These are phyloP conservation scores for Saraca asoca DNA, from an alignment of 331 rosid species.

Conservation along the genomic window DNA sequence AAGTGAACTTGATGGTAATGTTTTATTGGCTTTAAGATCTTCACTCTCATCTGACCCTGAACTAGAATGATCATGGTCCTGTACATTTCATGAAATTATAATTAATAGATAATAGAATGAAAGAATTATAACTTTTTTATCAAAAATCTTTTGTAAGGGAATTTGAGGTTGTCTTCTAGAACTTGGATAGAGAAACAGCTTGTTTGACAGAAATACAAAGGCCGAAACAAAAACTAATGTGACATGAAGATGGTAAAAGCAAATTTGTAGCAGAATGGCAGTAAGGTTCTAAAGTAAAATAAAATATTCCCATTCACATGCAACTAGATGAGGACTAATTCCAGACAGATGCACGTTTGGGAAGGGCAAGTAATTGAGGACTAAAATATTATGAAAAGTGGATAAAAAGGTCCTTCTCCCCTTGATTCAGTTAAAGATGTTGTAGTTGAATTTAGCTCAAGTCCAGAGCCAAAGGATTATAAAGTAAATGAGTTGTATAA, in stretches of 20 bases:
- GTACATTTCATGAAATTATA: constrained; percentile 35
- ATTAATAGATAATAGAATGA: neutral
- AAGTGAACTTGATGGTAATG: constrained; percentile 41
- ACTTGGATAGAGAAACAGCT: constrained; percentile 18
- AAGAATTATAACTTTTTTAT: too few relatives aligned
- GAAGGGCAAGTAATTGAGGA: neutral
- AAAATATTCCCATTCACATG: neutral
- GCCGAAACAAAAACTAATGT: constrained; percentile 6
- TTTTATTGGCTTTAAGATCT: constrained; percentile 39
- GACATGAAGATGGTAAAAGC: constrained; percentile 17
- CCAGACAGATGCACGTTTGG: neutral
- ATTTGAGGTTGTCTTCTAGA: too few relatives aligned
- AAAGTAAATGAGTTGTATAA: too few relatives aligned
- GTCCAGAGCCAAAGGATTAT: too few relatives aligned
- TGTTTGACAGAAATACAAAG: constrained; percentile 11
- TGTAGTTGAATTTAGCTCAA: too few relatives aligned
- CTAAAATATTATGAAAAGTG: neutral
- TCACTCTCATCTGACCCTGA: constrained; percentile 45
- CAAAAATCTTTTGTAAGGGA: too few relatives aligned
- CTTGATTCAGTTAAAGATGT: too few relatives aligned
- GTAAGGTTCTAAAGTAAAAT: constrained; percentile 13
- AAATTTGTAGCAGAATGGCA: constrained; percentile 21
- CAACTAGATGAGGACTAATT: constrained; percentile 11
- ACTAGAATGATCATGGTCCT: constrained; percentile 57
- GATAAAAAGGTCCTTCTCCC: too few relatives aligned